These are phyloP conservation scores for Salix purpurea DNA, from an alignment of 345 rosid species.

Conservation along the genomic window DNA sequence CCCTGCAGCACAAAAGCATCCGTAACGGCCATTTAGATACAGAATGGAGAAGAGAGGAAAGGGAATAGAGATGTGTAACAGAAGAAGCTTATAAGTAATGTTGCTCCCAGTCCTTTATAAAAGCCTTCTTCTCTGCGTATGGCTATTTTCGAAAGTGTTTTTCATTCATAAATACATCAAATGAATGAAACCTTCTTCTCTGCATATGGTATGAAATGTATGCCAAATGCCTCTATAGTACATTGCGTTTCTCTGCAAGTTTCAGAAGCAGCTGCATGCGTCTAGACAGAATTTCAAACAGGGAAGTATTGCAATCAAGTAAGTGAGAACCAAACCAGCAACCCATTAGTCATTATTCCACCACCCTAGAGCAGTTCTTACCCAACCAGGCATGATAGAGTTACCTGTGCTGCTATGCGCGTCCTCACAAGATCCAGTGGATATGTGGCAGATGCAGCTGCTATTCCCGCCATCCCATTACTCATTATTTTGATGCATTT, in stretches of 20 bases:
- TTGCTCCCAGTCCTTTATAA: constrained; percentile 91
- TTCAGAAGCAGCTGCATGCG: not conserved
- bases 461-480: constrained; percentile 92
- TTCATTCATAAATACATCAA: too few species aligned
- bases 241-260: constrained; percentile 61
- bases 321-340: not conserved
- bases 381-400: constrained; percentile 14
- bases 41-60: not conserved
- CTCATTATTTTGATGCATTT: constrained; percentile 9
- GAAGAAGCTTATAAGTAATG: constrained; percentile 56
- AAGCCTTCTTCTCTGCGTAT: too few species aligned
- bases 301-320: constrained; percentile 2
- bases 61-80: not conserved
- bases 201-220: constrained; percentile 63
- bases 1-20: constrained; percentile 41
- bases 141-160: too few species aligned
- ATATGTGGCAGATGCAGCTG: constrained; percentile 92
- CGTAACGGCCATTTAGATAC: not conserved
- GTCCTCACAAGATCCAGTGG: constrained; percentile 98
- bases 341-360: not conserved
- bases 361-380: constrained; percentile 2
- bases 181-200: not conserved
- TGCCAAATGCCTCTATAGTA: constrained; percentile 84
- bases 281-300: not conserved
- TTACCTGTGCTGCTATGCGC: constrained; percentile 94